These are phyloP conservation scores for Cocos nucifera DNA, from an alignment of 176 grass and related monocot species.

Conservation along the genomic window DNA sequence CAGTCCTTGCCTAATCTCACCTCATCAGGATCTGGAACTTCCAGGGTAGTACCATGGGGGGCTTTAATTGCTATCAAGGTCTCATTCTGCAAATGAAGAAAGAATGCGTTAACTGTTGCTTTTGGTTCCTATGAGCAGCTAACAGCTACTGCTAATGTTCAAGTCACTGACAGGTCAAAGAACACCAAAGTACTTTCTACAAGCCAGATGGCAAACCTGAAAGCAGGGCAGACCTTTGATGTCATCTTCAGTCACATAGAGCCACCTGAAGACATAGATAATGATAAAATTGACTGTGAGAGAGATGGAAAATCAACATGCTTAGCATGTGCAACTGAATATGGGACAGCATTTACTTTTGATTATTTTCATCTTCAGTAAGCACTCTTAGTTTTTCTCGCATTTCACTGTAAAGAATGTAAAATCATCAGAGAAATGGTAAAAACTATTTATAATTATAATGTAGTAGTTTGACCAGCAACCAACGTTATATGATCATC, in stretches of 20 bases:
- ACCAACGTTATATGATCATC: constrained; percentile 65
- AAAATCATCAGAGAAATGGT: too few species aligned
- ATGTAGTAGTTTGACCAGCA: constrained; percentile 10
- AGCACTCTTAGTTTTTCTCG: constrained; percentile 50
- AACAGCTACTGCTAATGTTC: too few species aligned
- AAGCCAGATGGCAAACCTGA: constrained; percentile 49
- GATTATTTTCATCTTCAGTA: constrained; percentile 73
- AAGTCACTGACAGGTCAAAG: too few species aligned
- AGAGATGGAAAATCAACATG: neutral
- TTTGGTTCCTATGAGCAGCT: too few species aligned
- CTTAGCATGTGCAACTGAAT: constrained; percentile 4
- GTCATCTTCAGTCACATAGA: constrained; percentile 88
- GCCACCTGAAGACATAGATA: constrained; percentile 47
- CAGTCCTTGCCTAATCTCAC: constrained; percentile 23
- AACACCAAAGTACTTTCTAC: neutral
- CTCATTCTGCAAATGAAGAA: constrained; percentile 52
- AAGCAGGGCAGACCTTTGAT: constrained; percentile 87
- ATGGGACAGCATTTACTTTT: constrained; percentile 32
- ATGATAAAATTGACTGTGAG: neutral
- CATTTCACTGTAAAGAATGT: constrained; percentile 51
- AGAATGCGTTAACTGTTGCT: neutral
- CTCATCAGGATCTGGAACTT: constrained; percentile 88
- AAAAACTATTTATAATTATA: too few species aligned
- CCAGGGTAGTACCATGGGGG: constrained; percentile 75
- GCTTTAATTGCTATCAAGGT: constrained; percentile 90